Conservation (phyloP, 768 basidiomycete species). For the Amanita jacksonii region DNA sequence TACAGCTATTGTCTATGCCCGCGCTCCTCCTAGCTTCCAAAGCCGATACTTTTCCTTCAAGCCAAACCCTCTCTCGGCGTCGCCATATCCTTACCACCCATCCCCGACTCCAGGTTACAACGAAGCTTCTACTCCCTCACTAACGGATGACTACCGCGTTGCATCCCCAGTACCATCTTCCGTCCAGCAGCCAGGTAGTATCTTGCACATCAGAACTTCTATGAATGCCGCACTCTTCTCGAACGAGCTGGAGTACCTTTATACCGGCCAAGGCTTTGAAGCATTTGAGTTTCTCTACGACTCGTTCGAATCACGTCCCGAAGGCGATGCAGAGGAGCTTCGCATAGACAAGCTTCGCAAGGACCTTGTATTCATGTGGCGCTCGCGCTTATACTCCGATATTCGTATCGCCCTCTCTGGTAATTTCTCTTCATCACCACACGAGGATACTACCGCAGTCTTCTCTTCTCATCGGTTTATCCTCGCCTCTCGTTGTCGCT, state of each 20-base stretch:
- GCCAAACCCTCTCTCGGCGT: conserved; percentile 47
- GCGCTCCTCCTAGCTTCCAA: conserved; percentile 89
- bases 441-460: conserved; percentile 66
- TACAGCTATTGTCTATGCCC: conserved; percentile 86
- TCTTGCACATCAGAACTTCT: conserved; percentile 55
- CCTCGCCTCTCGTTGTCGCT: conserved; percentile 79
- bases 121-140: conserved; percentile 53
- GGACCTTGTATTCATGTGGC: conserved; percentile 96
- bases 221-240: conserved; percentile 78
- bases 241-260: conserved; percentile 89
- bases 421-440: conserved; percentile 51
- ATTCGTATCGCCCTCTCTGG: conserved; percentile 73
- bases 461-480: conserved; percentile 94
- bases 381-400: conserved; percentile 89
- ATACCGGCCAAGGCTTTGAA: conserved; percentile 85
- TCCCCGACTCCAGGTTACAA: conserved; percentile 41
- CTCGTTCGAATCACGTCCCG: conserved; percentile 34
- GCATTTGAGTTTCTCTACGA: conserved; percentile 87
- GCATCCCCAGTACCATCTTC: conserved; percentile 39
- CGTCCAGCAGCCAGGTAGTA: conserved; percentile 25
- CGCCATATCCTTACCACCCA: conserved; percentile 35
- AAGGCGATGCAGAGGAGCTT: conserved; percentile 32
- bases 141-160: conserved; percentile 36
- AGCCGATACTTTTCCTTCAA: conserved; percentile 78
- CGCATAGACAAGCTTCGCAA: conserved; percentile 82